Evolutionary conservation across 345 rosid species (phyloP).

Genomic region (Bretschneidera sinensis): DNA sequence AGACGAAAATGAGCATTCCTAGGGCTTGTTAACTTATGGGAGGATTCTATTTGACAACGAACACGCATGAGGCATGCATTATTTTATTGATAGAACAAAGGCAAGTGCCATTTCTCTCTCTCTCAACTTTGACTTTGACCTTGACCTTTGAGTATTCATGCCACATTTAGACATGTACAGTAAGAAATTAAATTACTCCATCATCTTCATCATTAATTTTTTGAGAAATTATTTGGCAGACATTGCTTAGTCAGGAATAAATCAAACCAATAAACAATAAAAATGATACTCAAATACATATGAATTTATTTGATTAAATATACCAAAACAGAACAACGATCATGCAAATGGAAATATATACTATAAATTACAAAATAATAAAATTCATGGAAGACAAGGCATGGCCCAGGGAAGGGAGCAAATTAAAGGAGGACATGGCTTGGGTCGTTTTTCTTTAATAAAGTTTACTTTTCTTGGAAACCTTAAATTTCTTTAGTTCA

Average conservation of each 20-base stretch:
- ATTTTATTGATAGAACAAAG: constrained; percentile 10
- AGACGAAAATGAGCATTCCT: constrained; percentile 28
- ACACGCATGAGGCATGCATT: constrained; percentile 26
- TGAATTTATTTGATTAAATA: no score
- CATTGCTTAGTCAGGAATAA: no score
- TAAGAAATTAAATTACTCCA: no score
- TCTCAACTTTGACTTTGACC: constrained; percentile 8
- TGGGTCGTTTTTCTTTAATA: constrained; percentile 12
- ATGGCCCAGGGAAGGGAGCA: constrained; percentile 5
- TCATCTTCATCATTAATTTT: no score
- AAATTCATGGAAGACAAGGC: neutral
- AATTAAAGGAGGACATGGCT: constrained; percentile 4
- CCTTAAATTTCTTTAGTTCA: neutral
- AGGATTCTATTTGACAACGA: constrained; percentile 16
- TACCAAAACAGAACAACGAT: no score
- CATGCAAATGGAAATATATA: neutral
- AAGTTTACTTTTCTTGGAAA: constrained; percentile 21
- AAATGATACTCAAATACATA: no score
- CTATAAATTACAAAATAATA: neutral
- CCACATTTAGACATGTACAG: neutral
- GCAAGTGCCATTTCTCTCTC: constrained; percentile 15
- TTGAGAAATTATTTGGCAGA: no score
- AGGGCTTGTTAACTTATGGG: constrained; percentile 25
- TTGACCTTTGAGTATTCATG: neutral
- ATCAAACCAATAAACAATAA: no score